These are phyloP conservation scores for Penicillium sp. DNA, from an alignment of 2,329 filamentous ascomycete species.

Conservation along the genomic window DNA sequence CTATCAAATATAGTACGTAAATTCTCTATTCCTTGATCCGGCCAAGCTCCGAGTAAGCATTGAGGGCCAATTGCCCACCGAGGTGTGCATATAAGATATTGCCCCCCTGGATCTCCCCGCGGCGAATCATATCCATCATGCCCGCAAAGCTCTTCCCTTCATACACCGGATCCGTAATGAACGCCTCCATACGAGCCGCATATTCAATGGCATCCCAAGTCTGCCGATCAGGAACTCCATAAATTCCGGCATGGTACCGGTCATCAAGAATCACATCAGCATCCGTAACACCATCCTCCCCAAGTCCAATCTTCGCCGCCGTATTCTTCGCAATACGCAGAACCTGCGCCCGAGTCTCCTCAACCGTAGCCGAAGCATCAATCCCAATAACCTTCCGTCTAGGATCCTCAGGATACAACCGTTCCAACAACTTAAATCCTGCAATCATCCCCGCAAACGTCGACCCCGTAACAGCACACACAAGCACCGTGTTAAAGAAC, in stretches of 20 bases:
- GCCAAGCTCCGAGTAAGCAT: constrained; percentile 59
- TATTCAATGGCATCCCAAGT: constrained; percentile 69
- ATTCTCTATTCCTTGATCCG: constrained; percentile 14
- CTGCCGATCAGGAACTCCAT: constrained; percentile 64
- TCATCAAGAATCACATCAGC: constrained; percentile 29
- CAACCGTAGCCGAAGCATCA: constrained; percentile 60
- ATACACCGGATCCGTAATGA: constrained; percentile 74
- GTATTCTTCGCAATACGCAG: constrained; percentile 66
- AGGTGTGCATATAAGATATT: constrained; percentile 71
- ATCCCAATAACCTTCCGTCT: constrained; percentile 64
- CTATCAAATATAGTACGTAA: neutral
- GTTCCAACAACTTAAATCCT: constrained; percentile 65
- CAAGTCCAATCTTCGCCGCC: constrained; percentile 62
- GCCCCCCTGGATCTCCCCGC: constrained; percentile 61
- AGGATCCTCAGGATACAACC: constrained; percentile 39
- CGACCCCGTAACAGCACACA: constrained; percentile 69
- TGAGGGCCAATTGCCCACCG: constrained; percentile 68
- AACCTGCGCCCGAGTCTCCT: constrained; percentile 64
- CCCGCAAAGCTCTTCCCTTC: constrained; percentile 74
- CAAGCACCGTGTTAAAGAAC: constrained; percentile 67
- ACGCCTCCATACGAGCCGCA: constrained; percentile 66
- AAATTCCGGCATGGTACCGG: constrained; percentile 65
- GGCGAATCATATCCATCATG: constrained; percentile 66
- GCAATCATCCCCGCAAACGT: constrained; percentile 72
- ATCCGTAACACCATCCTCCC: too few species aligned